Evolutionary conservation across 495 filamentous ascomycete species (phyloP).

Genomic region (Hyphodiscus hymeniophilus): DNA sequence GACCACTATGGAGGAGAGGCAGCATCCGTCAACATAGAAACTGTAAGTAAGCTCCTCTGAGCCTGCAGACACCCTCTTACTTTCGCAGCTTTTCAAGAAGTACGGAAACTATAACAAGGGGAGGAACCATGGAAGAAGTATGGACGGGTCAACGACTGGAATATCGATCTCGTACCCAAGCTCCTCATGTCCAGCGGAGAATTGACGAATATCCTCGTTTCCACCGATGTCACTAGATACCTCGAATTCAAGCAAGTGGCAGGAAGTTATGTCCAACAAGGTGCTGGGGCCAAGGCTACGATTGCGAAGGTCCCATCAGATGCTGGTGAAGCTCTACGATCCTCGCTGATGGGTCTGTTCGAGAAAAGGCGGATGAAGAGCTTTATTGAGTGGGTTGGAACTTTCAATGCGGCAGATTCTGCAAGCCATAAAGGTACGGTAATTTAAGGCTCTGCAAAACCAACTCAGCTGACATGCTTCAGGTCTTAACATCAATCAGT

Average conservation of each 20-base stretch:
- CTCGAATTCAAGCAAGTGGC: slow-evolving; percentile 98
- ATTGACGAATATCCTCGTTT: slow-evolving; percentile 94
- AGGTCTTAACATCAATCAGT: slow-evolving; percentile 73
- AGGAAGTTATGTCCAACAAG: slow-evolving; percentile 94
- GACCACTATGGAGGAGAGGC: slow-evolving; percentile 99
- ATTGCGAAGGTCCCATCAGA: slow-evolving; percentile 96
- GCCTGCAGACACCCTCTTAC: slow-evolving; percentile 19
- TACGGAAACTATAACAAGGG: slow-evolving; percentile 72
- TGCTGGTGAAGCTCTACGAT: slow-evolving; percentile 81
- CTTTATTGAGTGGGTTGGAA: slow-evolving; percentile 95
- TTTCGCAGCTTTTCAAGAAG: slow-evolving; percentile 78
- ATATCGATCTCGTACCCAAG: slow-evolving; percentile 97
- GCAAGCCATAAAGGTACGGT: slow-evolving; percentile 78
- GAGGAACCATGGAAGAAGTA: slow-evolving; percentile 98
- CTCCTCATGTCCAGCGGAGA: slow-evolving; percentile 97
- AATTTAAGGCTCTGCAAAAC: background rate
- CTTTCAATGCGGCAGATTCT: slow-evolving; percentile 77
- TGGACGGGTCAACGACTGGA: slow-evolving; percentile 96
- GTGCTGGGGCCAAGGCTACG: slow-evolving; percentile 67
- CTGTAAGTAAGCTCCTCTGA: slow-evolving; percentile 41
- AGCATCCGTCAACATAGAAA: slow-evolving; percentile 89
- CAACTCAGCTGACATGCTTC: slow-evolving; percentile 14
- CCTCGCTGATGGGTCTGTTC: slow-evolving; percentile 91
- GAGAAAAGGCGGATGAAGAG: slow-evolving; percentile 96
- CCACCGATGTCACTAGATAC: slow-evolving; percentile 93